phyloP scores from a whole-genome alignment of 768 basidiomycete genomes.

The Russula sp. region DNA sequence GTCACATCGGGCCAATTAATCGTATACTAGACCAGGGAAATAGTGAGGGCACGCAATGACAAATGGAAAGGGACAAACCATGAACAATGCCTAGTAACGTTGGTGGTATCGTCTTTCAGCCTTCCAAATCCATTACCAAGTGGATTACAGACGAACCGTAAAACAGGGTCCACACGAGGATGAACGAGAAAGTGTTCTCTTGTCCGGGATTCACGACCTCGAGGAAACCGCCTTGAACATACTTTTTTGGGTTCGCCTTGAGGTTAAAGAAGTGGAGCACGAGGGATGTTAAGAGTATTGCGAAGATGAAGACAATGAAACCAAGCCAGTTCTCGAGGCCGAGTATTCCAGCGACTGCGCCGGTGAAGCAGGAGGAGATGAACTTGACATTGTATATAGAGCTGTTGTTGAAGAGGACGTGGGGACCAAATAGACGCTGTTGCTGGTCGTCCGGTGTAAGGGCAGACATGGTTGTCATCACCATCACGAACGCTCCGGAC shows the following conservation, averaged over 20 bases:
- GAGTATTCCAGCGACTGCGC: slow-evolving; percentile 82
- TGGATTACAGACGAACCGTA: slow-evolving; percentile 54
- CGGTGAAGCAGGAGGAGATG: slow-evolving; percentile 76
- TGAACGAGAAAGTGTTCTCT: slow-evolving; percentile 86
- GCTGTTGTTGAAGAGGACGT: slow-evolving; percentile 57
- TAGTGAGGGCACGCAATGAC: not conserved
- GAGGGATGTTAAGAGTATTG: slow-evolving; percentile 61
- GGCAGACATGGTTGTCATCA: slow-evolving; percentile 20
- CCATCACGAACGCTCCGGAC: no score
- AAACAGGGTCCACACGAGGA: slow-evolving; percentile 91
- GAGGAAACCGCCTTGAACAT: slow-evolving; percentile 53
- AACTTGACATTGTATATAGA: slow-evolving; percentile 65
- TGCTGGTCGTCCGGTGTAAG: slow-evolving; percentile 38
- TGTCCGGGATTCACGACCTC: slow-evolving; percentile 80
- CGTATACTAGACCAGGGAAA: slow-evolving; percentile 10
- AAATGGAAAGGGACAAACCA: slow-evolving; percentile 22
- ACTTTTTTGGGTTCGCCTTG: slow-evolving; percentile 55
- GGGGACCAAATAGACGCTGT: slow-evolving; percentile 60
- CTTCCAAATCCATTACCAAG: slow-evolving; percentile 8
- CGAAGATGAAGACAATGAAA: slow-evolving; percentile 67
- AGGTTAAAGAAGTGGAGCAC: slow-evolving; percentile 69
- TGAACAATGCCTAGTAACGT: slow-evolving; percentile 40
- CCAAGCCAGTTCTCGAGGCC: slow-evolving; percentile 83
- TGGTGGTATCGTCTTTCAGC: slow-evolving; percentile 13
- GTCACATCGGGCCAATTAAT: not conserved